A percentile compares a stretch with the other conserved stretches of the same genome.
Conservation (phyloP, 106 monocot genomes). For the Acanthochlamys bracteata region DNA sequence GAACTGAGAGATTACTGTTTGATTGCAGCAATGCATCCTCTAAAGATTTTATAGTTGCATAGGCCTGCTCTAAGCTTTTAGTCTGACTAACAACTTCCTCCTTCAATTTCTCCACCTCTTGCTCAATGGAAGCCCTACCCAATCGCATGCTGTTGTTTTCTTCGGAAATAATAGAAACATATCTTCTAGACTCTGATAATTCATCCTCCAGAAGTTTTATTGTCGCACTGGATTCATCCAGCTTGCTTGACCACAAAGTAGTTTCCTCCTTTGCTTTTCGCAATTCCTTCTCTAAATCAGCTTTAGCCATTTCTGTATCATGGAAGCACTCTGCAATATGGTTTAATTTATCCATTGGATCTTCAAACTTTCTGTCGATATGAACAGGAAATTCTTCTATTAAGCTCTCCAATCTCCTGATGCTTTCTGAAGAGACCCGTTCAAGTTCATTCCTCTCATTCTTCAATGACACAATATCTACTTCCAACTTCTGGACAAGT, state of each 20-base stretch:
- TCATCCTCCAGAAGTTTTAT: slow-evolving; percentile 47
- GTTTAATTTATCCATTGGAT: slow-evolving; percentile 48
- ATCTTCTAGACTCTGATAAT: slow-evolving; percentile 30
- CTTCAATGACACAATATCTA: slow-evolving; percentile 39
- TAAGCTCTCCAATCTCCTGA: slow-evolving; percentile 26
- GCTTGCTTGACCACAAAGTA: slow-evolving; percentile 18
- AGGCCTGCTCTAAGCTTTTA: slow-evolving; percentile 44
- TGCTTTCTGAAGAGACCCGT: slow-evolving; percentile 37
- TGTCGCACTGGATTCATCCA: slow-evolving; percentile 36
- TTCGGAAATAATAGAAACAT: slow-evolving; percentile 22
- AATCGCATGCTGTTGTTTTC: slow-evolving; percentile 49
- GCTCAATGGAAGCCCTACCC: slow-evolving; percentile 25
- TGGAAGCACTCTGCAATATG: slow-evolving; percentile 36
- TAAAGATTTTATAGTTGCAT: slow-evolving; percentile 38
- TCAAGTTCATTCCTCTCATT: slow-evolving; percentile 36
- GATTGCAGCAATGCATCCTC: slow-evolving; percentile 41
- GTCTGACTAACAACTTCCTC: slow-evolving; percentile 35
- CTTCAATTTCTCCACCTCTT: slow-evolving; percentile 53
- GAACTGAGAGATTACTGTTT: slow-evolving; percentile 31
- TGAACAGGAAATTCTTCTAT: slow-evolving; percentile 31
- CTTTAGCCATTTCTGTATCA: slow-evolving; percentile 30
- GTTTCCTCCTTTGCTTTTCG: slow-evolving; percentile 44
- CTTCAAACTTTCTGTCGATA: slow-evolving; percentile 24
- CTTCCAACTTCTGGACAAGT: slow-evolving; percentile 45
- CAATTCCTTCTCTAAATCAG: slow-evolving; percentile 33